A percentile compares a stretch with the other conserved stretches of the same genome.
phyloP scores from a whole-genome alignment of 179 eudicot species.

The Nepenthes alata region DNA sequence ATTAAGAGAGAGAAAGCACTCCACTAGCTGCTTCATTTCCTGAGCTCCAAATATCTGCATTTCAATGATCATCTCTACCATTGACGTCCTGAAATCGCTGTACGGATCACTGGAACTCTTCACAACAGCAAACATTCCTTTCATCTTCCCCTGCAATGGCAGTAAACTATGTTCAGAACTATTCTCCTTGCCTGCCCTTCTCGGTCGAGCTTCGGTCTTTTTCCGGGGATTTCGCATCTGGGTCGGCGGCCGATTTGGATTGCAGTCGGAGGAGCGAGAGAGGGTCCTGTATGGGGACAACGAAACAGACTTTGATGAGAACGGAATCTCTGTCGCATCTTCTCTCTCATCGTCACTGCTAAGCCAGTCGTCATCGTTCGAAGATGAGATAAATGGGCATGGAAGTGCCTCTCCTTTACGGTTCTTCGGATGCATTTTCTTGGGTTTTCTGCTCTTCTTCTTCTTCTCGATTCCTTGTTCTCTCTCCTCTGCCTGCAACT shows the following conservation, averaged over 20 bases:
- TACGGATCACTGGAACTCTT: conserved; percentile 64
- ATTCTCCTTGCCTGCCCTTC: conserved; percentile 19
- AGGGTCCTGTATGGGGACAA: not conserved
- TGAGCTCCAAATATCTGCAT: conserved; percentile 50
- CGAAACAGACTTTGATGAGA: conserved; percentile 4
- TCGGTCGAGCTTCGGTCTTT: not conserved
- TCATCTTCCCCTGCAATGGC: conserved; percentile 59
- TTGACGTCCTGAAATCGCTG: conserved; percentile 64
- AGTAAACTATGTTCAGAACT: conserved; percentile 22
- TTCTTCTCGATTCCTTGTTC: not conserved
- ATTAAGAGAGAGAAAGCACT: conserved; percentile 61
- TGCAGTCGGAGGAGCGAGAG: conserved; percentile 5
- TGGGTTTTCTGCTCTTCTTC: not conserved
- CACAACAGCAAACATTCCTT: conserved; percentile 70
- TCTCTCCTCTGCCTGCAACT: conserved; percentile 1
- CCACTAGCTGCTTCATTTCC: conserved; percentile 58
- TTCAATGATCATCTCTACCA: conserved; percentile 87
- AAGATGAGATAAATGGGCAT: not conserved
- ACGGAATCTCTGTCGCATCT: conserved; percentile 8
- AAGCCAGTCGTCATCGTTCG: conserved; percentile 4
- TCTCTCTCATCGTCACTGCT: conserved; percentile 17
- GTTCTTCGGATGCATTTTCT: not conserved
- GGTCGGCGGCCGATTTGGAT: not conserved
- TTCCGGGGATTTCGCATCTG: not conserved
- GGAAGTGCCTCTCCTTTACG: not conserved